phyloP scores from a whole-genome alignment of 768 basidiomycete genomes.

The Leccinum variicolor region DNA sequence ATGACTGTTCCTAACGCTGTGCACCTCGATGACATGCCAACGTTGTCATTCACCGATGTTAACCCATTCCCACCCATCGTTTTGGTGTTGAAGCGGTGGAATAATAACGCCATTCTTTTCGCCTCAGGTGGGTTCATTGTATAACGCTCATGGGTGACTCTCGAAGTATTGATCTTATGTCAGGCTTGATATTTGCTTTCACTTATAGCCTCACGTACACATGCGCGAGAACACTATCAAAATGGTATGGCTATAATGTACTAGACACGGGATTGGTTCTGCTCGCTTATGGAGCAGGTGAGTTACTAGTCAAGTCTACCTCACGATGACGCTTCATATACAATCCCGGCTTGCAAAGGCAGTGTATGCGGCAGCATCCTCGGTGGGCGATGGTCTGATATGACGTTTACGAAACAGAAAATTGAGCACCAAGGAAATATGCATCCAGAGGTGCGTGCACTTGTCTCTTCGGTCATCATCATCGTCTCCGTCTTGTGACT shows the following conservation, averaged over 20 bases:
- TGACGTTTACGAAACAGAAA: conserved; percentile 39
- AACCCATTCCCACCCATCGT: conserved; percentile 66
- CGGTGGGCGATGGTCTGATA: conserved; percentile 60
- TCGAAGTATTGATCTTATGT: neutral
- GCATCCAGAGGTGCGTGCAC: conserved; percentile 57
- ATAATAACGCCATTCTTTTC: conserved; percentile 63
- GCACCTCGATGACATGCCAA: conserved; percentile 37
- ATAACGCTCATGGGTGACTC: neutral
- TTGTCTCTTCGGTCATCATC: neutral
- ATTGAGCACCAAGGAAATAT: conserved; percentile 40
- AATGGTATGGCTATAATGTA: conserved; percentile 62
- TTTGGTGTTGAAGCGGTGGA: conserved; percentile 54
- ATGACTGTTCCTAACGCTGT: neutral
- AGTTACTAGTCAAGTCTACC: conserved; percentile 9
- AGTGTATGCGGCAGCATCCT: conserved; percentile 50
- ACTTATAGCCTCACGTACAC: conserved; percentile 72
- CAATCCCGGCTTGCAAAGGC: conserved; percentile 28
- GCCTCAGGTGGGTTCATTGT: conserved; percentile 18
- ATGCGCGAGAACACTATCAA: conserved; percentile 63
- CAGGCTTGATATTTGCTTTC: conserved; percentile 72
- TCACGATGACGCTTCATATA: neutral
- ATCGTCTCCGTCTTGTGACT: neutral
- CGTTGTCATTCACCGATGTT: conserved; percentile 61
- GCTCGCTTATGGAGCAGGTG: conserved; percentile 70
- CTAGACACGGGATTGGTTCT: conserved; percentile 75